Base-by-base conservation (phyloP, 2,329 filamentous ascomycete genomes). In the Talaromyces verruculosus region DNA sequence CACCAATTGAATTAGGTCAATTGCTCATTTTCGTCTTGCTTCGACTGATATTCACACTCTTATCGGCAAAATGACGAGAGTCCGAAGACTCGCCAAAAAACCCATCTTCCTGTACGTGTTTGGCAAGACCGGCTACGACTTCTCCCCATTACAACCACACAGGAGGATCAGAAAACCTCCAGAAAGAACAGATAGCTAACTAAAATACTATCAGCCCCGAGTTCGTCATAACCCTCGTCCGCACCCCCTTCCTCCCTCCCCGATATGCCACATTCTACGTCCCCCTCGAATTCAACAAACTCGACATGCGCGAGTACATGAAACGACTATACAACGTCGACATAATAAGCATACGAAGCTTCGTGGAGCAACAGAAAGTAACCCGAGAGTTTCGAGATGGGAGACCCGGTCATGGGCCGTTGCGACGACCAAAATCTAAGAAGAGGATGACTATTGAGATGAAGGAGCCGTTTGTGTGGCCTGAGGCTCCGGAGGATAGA, bases 371-470 rank as follows among this genome's bases (percentile, higher is more conserved):
- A 79, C 84, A 88, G 76, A 86, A 85, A 57, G 78, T 89, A 41
- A 85, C 85, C 65, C 85, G 70, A 62, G 73, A 74, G 71, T 72
- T 71, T 17, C 72, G 68, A 45, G 67, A 71, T 55, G 74, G 69
- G 47, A 78, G 71, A 77, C 77, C 75, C 75, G 75, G 77, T 67
- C 83, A 79, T 73, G 84, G 85, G 67, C 84, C 84, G 68, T 88
- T 87, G 83, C 89, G 88, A 78, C 87, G 94, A 28, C 90, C 91
- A 30, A 84, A 86, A 69, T 82, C 88, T 60, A 85, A 89, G 74
- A 99, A 99, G 86, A 91, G 89, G 78, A 99, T 99, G 95, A 96
- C 91, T 49, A 92, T 96, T 53, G 91, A 97, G 83, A 86, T 99
- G 82, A 87, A 85, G 68, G 83, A 89, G 82, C 92, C 93, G 4